phyloP scores from a whole-genome alignment of 176 grass and related monocot genomes.

The Rhipidocladum racemiflorum region DNA sequence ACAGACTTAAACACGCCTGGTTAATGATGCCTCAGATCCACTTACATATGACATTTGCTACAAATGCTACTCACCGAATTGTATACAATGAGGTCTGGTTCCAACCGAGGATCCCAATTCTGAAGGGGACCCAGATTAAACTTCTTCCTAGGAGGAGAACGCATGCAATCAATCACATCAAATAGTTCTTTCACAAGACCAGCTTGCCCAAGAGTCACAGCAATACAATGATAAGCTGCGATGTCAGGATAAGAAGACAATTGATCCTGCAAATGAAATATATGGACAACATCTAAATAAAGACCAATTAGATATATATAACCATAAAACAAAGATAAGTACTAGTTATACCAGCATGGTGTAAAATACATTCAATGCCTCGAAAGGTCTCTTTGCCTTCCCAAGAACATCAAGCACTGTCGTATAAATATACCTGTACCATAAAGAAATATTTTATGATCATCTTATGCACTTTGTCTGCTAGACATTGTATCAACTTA shows the following conservation, averaged over 20 bases:
- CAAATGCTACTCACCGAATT: conserved; percentile 62
- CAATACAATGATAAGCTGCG: conserved; percentile 91
- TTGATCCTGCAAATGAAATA: conserved; percentile 68
- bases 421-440: conserved; percentile 90
- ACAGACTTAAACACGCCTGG: conserved; percentile 4
- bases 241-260: conserved; percentile 91
- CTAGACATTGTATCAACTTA: background rate
- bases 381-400: conserved; percentile 81
- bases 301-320: conserved; percentile 4
- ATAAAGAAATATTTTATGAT: conserved; percentile 24
- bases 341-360: conserved; percentile 67
- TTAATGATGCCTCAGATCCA: conserved; percentile 1
- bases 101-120: conserved; percentile 79
- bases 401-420: conserved; percentile 92
- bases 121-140: conserved; percentile 65
- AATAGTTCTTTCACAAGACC: conserved; percentile 97
- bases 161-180: conserved; percentile 94
- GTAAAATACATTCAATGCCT: conserved; percentile 87
- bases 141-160: conserved; percentile 65
- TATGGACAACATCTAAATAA: conserved; percentile 5
- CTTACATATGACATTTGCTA: conserved; percentile 6
- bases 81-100: conserved; percentile 91
- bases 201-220: conserved; percentile 84
- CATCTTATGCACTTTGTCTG: conserved; percentile 6
- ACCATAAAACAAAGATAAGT: conserved; percentile 23